A percentile compares a stretch with the other conserved stretches of the same genome.
Conservation (phyloP, 768 basidiomycete species). For the Tylopilus rubrobrunneus region DNA sequence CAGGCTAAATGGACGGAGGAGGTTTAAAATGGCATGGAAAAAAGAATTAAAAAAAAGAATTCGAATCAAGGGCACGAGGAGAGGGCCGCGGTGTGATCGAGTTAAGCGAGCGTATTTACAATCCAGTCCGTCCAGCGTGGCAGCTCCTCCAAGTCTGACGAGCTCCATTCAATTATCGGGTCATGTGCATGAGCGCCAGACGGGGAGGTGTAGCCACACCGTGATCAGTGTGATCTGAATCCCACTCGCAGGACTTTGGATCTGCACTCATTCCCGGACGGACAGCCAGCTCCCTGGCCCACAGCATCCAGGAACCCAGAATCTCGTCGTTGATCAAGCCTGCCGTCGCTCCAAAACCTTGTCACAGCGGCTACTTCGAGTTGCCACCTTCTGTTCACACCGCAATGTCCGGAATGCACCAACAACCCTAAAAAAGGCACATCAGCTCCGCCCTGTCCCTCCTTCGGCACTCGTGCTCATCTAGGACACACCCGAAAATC, state of each 20-base stretch:
- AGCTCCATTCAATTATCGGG: background rate
- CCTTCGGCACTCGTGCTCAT: background rate
- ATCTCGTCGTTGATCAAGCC: slow-evolving; percentile 20
- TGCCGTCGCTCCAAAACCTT: slow-evolving; percentile 4
- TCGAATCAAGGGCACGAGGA: slow-evolving; percentile 69
- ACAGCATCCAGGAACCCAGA: slow-evolving; percentile 29
- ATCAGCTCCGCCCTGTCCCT: slow-evolving; percentile 26
- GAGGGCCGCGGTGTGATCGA: slow-evolving; percentile 38
- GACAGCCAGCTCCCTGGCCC: slow-evolving; percentile 11
- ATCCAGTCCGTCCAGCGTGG: slow-evolving; percentile 31
- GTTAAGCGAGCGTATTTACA: slow-evolving; percentile 38
- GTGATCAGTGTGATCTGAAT: background rate
- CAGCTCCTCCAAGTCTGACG: slow-evolving; percentile 11
- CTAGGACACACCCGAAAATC: slow-evolving; percentile 25
- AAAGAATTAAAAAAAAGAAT: slow-evolving; percentile 50
- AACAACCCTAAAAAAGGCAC: slow-evolving; percentile 31
- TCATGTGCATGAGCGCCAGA: background rate
- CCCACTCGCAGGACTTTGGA: slow-evolving; percentile 13
- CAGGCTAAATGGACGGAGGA: slow-evolving; percentile 18
- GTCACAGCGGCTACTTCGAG: slow-evolving; percentile 15
- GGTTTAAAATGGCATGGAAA: slow-evolving; percentile 61
- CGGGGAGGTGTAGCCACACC: slow-evolving; percentile 1
- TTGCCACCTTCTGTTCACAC: slow-evolving; percentile 34
- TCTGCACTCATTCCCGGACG: slow-evolving; percentile 35
- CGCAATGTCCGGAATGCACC: slow-evolving; percentile 38